phyloP scores from a whole-genome alignment of 2,329 filamentous ascomycete species.

The Penicillium sp. region DNA sequence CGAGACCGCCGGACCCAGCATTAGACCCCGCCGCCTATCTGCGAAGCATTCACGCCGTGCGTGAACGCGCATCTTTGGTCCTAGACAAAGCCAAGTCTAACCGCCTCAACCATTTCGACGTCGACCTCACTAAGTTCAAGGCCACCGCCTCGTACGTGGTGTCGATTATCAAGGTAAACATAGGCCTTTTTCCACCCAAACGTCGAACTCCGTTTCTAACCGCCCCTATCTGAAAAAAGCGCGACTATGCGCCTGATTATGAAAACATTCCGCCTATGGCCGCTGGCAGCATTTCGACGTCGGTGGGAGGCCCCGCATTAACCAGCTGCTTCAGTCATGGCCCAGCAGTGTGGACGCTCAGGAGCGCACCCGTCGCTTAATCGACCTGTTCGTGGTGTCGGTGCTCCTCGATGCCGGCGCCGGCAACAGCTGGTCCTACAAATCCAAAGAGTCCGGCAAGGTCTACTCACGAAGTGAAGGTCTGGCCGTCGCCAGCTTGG shows the following conservation, averaged over 20 bases:
- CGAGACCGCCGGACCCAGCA: conserved; percentile 78
- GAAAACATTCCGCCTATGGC: conserved; percentile 71
- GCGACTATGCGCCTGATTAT: conserved; percentile 63
- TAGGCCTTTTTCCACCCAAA: neutral
- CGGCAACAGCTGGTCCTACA: conserved; percentile 86
- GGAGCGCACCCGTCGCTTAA: conserved; percentile 52
- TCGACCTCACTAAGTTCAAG: conserved; percentile 76
- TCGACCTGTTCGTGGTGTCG: conserved; percentile 59
- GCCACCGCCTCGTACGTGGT: conserved; percentile 83
- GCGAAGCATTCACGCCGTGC: conserved; percentile 79
- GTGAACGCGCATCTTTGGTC: conserved; percentile 70
- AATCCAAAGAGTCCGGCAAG: conserved; percentile 79
- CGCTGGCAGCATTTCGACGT: conserved; percentile 62
- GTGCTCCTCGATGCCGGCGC: conserved; percentile 67
- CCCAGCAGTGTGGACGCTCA: conserved; percentile 44
- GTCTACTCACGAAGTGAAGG: conserved; percentile 82
- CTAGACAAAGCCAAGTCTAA: conserved; percentile 72
- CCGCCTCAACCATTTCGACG: conserved; percentile 76
- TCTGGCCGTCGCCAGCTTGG: conserved; percentile 68
- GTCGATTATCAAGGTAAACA: conserved; percentile 81
- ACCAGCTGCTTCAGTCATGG: conserved; percentile 49
- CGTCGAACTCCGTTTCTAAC: conserved; percentile 1
- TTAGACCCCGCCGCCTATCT: conserved; percentile 87
- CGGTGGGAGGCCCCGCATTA: conserved; percentile 51
- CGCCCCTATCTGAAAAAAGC: conserved; percentile 45